Conservation (phyloP, 495 filamentous ascomycete species). For the Parathielavia hyrcaniae region DNA sequence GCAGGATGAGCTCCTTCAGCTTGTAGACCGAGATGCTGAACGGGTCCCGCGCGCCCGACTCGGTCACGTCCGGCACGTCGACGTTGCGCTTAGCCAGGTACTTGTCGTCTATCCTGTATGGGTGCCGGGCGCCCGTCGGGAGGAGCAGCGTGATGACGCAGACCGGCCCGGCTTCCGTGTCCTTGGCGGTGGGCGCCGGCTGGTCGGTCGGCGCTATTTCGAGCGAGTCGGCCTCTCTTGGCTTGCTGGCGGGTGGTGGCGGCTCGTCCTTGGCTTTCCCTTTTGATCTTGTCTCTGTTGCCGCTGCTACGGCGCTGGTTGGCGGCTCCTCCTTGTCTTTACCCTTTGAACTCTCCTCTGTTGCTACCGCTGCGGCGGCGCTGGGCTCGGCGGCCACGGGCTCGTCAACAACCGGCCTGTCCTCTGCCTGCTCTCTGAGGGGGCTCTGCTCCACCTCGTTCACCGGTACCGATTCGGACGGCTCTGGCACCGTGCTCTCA, state of each 20-base stretch:
- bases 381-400: conserved; percentile 20
- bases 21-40: conserved; percentile 86
- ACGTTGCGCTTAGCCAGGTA: conserved; percentile 76
- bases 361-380: conserved; percentile 13
- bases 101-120: conserved; percentile 78
- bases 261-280: conserved; percentile 36
- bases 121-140: conserved; percentile 74
- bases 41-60: conserved; percentile 58
- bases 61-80: conserved; percentile 55
- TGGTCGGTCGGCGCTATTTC: conserved; percentile 41
- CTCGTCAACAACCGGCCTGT: conserved; percentile 14
- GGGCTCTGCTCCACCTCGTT: background rate
- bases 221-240: conserved; percentile 33
- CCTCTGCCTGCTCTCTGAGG: conserved; percentile 7
- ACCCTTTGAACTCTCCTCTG: conserved; percentile 27
- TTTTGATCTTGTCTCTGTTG: conserved; percentile 26
- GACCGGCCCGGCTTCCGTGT: conserved; percentile 15
- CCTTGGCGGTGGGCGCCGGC: conserved; percentile 13
- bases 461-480: background rate
- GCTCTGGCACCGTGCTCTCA: background rate
- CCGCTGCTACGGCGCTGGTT: conserved; percentile 18
- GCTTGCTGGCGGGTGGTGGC: conserved; percentile 24
- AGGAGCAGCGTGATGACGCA: conserved; percentile 66
- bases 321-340: conserved; percentile 35
- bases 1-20: conserved; percentile 82